phyloP scores from a whole-genome alignment of 2,329 filamentous ascomycete species.

The Didymosphaeria variabile region DNA sequence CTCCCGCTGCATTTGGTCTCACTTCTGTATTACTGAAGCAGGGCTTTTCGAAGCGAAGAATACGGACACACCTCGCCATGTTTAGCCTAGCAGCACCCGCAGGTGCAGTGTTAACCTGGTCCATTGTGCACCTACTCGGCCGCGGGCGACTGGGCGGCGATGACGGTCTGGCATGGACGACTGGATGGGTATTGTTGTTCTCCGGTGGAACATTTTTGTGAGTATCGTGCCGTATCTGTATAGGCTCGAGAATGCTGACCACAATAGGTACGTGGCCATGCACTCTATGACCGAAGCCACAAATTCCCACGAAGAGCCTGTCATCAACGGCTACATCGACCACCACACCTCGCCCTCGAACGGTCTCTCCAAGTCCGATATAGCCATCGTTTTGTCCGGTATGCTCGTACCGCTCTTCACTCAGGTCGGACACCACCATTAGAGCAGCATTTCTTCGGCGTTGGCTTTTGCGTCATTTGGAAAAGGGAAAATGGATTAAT shows the following conservation, averaged over 20 bases:
- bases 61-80: conserved; percentile 83
- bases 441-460: conserved; percentile 15
- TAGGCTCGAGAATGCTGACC: conserved; percentile 28
- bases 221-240: conserved; percentile 51
- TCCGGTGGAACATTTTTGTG: conserved; percentile 95
- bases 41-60: conserved; percentile 85
- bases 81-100: conserved; percentile 92
- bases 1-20: conserved; percentile 91
- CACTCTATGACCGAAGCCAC: conserved; percentile 91
- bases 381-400: conserved; percentile 72
- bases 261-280: conserved; percentile 89
- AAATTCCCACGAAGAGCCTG: conserved; percentile 41
- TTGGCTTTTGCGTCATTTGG: conserved; percentile 1
- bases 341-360: conserved; percentile 57
- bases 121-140: conserved; percentile 77
- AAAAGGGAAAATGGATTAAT: background rate
- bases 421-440: conserved; percentile 76
- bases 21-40: conserved; percentile 91
- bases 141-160: conserved; percentile 67
- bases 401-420: conserved; percentile 82
- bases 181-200: conserved; percentile 92
- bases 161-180: conserved; percentile 80
- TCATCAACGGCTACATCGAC: conserved; percentile 62
- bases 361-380: conserved; percentile 61
- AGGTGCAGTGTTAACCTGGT: conserved; percentile 84